Evolutionary conservation across 495 filamentous ascomycete species (phyloP).

Genomic region (Xylaria nigripes): DNA sequence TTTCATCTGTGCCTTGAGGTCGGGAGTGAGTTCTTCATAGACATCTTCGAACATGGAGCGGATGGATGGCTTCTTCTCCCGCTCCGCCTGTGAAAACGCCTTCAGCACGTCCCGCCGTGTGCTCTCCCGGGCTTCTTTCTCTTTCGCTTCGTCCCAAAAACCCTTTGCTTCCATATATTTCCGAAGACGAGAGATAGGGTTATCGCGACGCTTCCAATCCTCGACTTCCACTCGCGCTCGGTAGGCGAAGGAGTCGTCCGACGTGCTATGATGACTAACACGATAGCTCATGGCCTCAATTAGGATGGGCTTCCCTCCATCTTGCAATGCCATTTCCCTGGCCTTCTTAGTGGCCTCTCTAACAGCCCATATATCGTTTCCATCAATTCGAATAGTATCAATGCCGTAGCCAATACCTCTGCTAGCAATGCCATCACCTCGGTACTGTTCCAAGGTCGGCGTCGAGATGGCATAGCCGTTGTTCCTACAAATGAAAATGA

Average conservation of each 20-base stretch:
- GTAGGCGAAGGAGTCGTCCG: constrained; percentile 96
- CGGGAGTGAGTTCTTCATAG: constrained; percentile 80
- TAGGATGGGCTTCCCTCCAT: constrained; percentile 72
- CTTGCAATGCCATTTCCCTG: constrained; percentile 63
- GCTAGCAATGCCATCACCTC: constrained; percentile 92
- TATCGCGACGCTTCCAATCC: constrained; percentile 94
- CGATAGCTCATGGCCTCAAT: constrained; percentile 98
- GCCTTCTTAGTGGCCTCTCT: constrained; percentile 75
- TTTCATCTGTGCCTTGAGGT: constrained; percentile 68
- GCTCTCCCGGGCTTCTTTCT: constrained; percentile 60
- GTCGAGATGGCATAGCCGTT: constrained; percentile 97
- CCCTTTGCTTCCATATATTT: constrained; percentile 84
- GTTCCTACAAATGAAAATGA: constrained; percentile 93
- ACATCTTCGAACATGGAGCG: constrained; percentile 75
- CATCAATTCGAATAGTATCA: constrained; percentile 91
- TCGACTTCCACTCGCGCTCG: constrained; percentile 90
- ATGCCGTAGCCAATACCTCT: constrained; percentile 95
- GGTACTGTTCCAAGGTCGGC: constrained; percentile 91
- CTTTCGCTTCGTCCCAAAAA: constrained; percentile 75
- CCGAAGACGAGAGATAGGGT: constrained; percentile 81
- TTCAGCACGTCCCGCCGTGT: constrained; percentile 68
- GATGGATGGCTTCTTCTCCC: constrained; percentile 77
- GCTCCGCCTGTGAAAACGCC: constrained; percentile 81
- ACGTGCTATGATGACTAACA: constrained; percentile 93
- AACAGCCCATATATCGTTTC: constrained; percentile 95